Evolutionary conservation across 495 filamentous ascomycete genomes (phyloP), one percentile per base, ranked within the genome.

Genomic region (Emericellopsis terricola): DNA sequence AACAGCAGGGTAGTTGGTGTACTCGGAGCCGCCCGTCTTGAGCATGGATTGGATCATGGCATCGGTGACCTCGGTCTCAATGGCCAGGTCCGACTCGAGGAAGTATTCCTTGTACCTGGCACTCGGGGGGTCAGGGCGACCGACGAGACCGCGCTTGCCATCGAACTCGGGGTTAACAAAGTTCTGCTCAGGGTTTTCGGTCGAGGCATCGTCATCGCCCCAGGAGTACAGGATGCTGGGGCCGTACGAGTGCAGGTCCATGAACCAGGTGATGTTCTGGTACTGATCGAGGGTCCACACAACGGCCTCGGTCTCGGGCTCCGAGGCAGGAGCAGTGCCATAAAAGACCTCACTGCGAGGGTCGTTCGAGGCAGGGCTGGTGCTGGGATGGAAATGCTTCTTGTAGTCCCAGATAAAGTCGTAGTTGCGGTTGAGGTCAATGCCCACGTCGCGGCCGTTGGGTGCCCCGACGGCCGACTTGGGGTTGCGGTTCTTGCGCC

Each of bases 401-500:
- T 13, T 38, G 33, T 51, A 44, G 37, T 59, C 45, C 53, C 53
- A 59, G 7, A 50, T 28, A 21, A 53, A 52, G 24, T 55, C 48
- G 19, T 53, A 56, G 41, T 59, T 59, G 33, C 55, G 48, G 47
- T 59, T 57, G 13, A 59, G 40, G 30, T 59, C 55, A 31, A 57
- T 40, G 20, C 53, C 55, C 17, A 52, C 26, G 6, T 38, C 24
- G 8, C 39, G 34, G 21, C 29, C 19, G 10, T 31, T 26, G 17
- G n/a, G 10, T n/a, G n/a, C n/a, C 13, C 35, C 36, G 8, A 30
- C 31, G 19, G 39, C 33, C 9, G 41, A 38, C 11, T 38, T 36
- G 10, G 46, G 42, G 43, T 55, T 57, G 33, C 55, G 52, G 40
- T 59, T 59, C 50, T 59, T 59, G 30, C 55, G 48, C 55, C 55